phyloP scores from a whole-genome alignment of 2,329 filamentous ascomycete genomes.

The Rhytidhysteron rufulum region DNA sequence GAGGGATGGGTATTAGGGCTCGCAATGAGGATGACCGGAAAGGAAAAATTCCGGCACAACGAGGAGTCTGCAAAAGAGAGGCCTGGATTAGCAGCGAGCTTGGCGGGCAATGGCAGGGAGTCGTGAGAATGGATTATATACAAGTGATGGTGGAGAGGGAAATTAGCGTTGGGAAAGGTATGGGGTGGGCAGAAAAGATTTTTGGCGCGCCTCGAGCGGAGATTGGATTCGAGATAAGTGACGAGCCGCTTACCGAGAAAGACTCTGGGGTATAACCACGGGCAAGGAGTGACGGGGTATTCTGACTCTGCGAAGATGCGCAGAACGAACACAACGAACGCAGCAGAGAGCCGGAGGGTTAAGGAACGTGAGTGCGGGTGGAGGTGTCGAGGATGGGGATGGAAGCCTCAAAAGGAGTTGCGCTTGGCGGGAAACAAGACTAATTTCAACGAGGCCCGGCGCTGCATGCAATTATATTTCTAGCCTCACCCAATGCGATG shows the following conservation, averaged over 20 bases:
- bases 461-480: conserved; percentile 1
- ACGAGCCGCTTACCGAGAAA: conserved; percentile 31
- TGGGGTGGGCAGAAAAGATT: conserved; percentile 28
- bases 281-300: conserved; percentile 32
- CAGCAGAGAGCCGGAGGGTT: conserved; percentile 15
- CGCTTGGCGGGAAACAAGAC: too few relatives aligned
- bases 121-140: conserved; percentile 9
- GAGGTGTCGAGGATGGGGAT: conserved; percentile 7
- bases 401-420: conserved; percentile 25
- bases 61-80: conserved; percentile 1
- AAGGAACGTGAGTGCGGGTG: conserved; percentile 12
- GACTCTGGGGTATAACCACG: conserved; percentile 8
- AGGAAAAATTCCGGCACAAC: conserved; percentile 5
- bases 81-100: neutral
- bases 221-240: conserved; percentile 11
- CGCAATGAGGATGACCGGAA: conserved; percentile 12
- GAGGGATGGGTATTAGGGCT: conserved; percentile 6
- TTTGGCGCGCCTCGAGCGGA: conserved; percentile 29
- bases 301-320: conserved; percentile 17
- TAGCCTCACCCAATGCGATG: too few relatives aligned
- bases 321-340: conserved; percentile 22
- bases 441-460: too few relatives aligned
- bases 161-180: conserved; percentile 18
- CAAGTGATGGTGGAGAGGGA: conserved; percentile 20
- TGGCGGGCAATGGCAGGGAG: neutral